These are phyloP conservation scores for Acanthamoeba culbertsoni DNA, from an alignment of 208 protist genomes.

Conservation along the genomic window DNA sequence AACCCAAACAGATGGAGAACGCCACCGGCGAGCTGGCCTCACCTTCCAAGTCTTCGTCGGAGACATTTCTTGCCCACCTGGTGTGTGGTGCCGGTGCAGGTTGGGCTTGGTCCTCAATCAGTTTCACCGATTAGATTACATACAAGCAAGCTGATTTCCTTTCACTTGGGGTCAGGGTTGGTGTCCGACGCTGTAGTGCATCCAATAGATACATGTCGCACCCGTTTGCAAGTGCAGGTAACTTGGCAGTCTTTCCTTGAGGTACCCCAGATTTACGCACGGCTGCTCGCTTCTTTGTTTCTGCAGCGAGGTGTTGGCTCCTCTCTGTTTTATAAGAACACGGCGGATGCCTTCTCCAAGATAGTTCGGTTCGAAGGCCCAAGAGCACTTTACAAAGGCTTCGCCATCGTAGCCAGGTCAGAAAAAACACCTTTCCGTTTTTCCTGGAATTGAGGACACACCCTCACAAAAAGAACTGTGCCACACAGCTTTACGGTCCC, in stretches of 20 bases:
- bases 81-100: constrained; percentile 31
- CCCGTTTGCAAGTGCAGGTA: constrained; percentile 75
- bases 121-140: background rate
- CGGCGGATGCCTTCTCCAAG: constrained; percentile 25
- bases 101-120: too few relatives aligned
- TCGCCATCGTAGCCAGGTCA: constrained; percentile 53
- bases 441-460: background rate
- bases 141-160: background rate
- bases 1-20: too few relatives aligned
- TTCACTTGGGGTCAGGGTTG: constrained; percentile 50
- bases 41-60: background rate
- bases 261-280: background rate
- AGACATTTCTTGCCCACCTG: constrained; percentile 1
- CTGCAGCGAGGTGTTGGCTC: constrained; percentile 21
- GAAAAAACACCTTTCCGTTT: constrained; percentile 58
- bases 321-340: constrained; percentile 11
- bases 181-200: constrained; percentile 74
- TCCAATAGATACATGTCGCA: constrained; percentile 77
- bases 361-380: constrained; percentile 27
- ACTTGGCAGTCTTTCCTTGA: background rate
- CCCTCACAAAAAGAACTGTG: background rate
- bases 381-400: constrained; percentile 60
- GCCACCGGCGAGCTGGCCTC: too few relatives aligned
- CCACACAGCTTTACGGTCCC: constrained; percentile 70
- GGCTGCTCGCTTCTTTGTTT: background rate